Conservation (phyloP, 805 yeast species). For the Yarrowia phangngaensis region DNA sequence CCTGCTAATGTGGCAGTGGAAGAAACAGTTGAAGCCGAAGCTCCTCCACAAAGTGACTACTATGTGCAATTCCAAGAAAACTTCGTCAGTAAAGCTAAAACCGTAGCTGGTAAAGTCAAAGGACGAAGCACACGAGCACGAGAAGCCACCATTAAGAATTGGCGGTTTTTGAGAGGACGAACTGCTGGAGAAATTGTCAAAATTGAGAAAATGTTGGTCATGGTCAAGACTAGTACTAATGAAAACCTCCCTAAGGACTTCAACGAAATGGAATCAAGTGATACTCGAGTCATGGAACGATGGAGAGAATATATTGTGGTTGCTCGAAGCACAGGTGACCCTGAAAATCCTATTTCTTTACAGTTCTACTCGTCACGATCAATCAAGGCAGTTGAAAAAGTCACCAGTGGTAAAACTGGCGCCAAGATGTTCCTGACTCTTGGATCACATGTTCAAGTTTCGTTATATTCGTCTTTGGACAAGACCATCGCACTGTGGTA, state of each 20-base stretch:
- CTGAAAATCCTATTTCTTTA: slow-evolving; percentile 51
- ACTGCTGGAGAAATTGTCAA: slow-evolving; percentile 58
- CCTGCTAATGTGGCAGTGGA: background rate
- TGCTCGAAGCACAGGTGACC: slow-evolving; percentile 57
- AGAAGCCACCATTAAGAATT: slow-evolving; percentile 14
- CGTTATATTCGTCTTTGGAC: slow-evolving; percentile 63
- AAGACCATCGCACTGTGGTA: slow-evolving; percentile 58
- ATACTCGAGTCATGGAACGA: slow-evolving; percentile 57
- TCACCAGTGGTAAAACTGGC: slow-evolving; percentile 29
- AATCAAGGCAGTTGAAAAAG: slow-evolving; percentile 35
- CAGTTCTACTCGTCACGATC: slow-evolving; percentile 57
- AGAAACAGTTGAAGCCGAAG: background rate
- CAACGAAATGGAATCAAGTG: slow-evolving; percentile 50
- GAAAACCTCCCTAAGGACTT: slow-evolving; percentile 40
- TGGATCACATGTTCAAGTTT: slow-evolving; percentile 42
- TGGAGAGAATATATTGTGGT: slow-evolving; percentile 81
- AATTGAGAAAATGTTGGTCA: slow-evolving; percentile 64
- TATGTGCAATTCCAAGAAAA: slow-evolving; percentile 20
- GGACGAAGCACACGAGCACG: background rate
- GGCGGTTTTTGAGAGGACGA: slow-evolving; percentile 28
- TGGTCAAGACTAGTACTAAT: slow-evolving; percentile 46
- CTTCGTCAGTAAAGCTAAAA: slow-evolving; percentile 11
- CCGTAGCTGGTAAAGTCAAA: slow-evolving; percentile 5
- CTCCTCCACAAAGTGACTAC: slow-evolving; percentile 16
- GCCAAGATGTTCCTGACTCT: slow-evolving; percentile 33